Evolutionary conservation across 257 asterid species (phyloP), one percentile per base, ranked within the genome.

Genomic region (Solanum infundibuliforme): DNA sequence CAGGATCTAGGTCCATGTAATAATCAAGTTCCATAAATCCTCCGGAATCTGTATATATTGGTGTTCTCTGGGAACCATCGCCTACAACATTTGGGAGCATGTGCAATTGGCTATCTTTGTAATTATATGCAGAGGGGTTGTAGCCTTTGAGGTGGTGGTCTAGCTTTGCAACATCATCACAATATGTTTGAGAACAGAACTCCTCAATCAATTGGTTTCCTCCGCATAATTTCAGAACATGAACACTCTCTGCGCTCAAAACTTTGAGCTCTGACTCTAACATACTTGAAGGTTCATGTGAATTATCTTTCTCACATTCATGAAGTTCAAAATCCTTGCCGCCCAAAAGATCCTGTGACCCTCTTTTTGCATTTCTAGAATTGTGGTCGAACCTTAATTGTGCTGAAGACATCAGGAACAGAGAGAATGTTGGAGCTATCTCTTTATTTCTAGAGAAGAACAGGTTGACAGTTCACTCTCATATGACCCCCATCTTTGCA

Each of bases 151-250:
- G 71, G 1, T 84, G 91, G 23, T 29, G 25, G 66, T 91, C 93
- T 12, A 90, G 65, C 83, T 88, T 88, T 87, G 87, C 85, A 84
- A 84, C 88, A 89, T 87, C 87, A 87, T 83, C 90, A 35, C 91
- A 69, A 90, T 82, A 86, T 81, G 89, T 85, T 58, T 72, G 88
- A 86, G 90, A 18, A 66, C 81, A 92, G 88, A 89, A 93, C 86
- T 89, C 93, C 88, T 93, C 95, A 25, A 91, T 90, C 77, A 93
- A 89, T 84, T 88, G 89, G 83, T 86, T 89, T 77, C 76, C 96
- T 38, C 73, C 90, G 31, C 83, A 38, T 66, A 83, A 86, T 87
- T 91, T 90, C 69, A 83, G 86, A 77, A 87, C 38, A 87, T 86
- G 25, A 73, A 72, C 84, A 90, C 75, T 88, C 39, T 86, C 38